These are phyloP conservation scores for Solanum verrucosum DNA, from an alignment of 257 asterid genomes.

Conservation along the genomic window DNA sequence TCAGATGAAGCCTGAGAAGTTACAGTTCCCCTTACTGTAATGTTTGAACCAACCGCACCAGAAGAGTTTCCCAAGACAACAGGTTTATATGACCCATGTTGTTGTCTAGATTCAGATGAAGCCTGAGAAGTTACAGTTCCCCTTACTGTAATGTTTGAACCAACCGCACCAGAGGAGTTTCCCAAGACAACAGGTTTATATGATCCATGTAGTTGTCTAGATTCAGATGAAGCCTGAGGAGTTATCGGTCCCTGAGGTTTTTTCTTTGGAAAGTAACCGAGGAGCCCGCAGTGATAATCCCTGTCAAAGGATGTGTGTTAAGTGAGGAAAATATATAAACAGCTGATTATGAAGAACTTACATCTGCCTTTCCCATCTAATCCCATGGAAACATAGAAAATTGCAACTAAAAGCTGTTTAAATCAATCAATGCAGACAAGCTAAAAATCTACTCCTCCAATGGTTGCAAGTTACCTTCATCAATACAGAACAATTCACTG, in stretches of 20 bases:
- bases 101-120: slow-evolving; percentile 18
- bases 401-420: neutral
- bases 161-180: slow-evolving; percentile 19
- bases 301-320: slow-evolving; percentile 19
- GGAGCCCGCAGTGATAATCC: slow-evolving; percentile 68
- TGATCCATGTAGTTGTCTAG: slow-evolving; percentile 15
- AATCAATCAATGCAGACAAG: neutral
- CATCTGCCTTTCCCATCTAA: neutral
- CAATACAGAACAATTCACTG: neutral
- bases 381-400: neutral
- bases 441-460: neutral
- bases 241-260: slow-evolving; percentile 13
- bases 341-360: neutral
- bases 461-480: neutral
- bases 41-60: slow-evolving; percentile 15
- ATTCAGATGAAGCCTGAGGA: slow-evolving; percentile 19
- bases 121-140: slow-evolving; percentile 4
- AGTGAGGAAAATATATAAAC: neutral
- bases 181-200: slow-evolving; percentile 46
- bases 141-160: slow-evolving; percentile 15
- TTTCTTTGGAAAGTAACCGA: slow-evolving; percentile 54
- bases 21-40: slow-evolving; percentile 14
- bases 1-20: slow-evolving; percentile 9
- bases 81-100: slow-evolving; percentile 33
- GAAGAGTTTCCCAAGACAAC: slow-evolving; percentile 30